Evolutionary conservation across 768 basidiomycete species (phyloP).

Genomic region (Hygrophoropsis aurantiaca): DNA sequence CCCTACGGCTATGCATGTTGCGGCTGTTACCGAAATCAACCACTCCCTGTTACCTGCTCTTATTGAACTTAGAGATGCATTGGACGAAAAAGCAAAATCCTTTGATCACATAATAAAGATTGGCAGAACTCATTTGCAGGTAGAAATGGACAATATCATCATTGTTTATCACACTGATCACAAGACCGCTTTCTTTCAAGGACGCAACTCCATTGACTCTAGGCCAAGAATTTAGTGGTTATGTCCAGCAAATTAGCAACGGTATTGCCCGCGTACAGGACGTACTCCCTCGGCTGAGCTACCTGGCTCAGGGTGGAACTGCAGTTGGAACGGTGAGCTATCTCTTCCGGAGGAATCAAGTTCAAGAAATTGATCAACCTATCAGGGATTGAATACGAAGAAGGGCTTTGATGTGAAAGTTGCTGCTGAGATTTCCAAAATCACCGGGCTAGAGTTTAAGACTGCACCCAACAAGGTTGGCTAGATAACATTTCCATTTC

Average conservation of each 20-base stretch:
- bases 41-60: constrained; percentile 82
- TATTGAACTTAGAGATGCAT: constrained; percentile 76
- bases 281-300: constrained; percentile 80
- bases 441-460: constrained; percentile 88
- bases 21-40: constrained; percentile 87
- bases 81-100: constrained; percentile 76
- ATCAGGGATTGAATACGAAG: constrained; percentile 92
- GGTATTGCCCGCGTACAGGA: constrained; percentile 83
- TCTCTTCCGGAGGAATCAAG: not conserved
- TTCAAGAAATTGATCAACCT: constrained; percentile 9
- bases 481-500: not conserved
- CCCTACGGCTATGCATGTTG: constrained; percentile 99
- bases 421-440: constrained; percentile 85
- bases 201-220: constrained; percentile 97
- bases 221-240: constrained; percentile 98
- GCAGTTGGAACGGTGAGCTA: constrained; percentile 90
- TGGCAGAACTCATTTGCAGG: constrained; percentile 94
- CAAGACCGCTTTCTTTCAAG: constrained; percentile 37
- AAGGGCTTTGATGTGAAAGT: constrained; percentile 96
- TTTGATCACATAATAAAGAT: constrained; percentile 98
- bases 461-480: constrained; percentile 97
- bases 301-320: constrained; percentile 96
- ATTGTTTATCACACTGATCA: not conserved
- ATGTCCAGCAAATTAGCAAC: constrained; percentile 92
- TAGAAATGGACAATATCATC: constrained; percentile 15